A percentile compares a stretch with the other conserved stretches of the same genome.
Conservation (phyloP, 768 basidiomycete species). For the Leccinum broughii region DNA sequence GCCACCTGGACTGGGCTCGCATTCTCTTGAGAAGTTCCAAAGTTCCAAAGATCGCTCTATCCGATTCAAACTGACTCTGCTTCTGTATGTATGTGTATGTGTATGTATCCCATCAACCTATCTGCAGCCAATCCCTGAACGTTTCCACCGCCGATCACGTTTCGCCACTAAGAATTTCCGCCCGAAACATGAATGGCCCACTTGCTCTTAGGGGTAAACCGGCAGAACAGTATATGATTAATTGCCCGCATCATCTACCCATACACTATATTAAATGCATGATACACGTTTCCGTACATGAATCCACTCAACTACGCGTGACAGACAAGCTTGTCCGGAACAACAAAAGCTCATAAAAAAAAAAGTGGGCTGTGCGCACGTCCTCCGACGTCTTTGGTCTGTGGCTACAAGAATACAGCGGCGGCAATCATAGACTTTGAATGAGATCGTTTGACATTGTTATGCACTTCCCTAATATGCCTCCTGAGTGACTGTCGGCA, state of each 20-base stretch:
- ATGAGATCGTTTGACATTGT: constrained; percentile 17
- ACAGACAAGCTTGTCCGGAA: neutral
- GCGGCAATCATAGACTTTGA: neutral
- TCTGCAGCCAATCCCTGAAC: neutral
- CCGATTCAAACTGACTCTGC: neutral
- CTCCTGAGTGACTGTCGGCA: constrained; percentile 18
- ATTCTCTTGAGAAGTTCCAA: constrained; percentile 37
- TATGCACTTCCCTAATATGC: constrained; percentile 23
- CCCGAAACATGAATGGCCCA: neutral
- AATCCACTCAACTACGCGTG: neutral
- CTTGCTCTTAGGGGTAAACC: constrained; percentile 1
- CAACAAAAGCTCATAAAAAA: neutral
- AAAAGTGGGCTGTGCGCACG: constrained; percentile 4
- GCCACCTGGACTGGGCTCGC: constrained; percentile 62
- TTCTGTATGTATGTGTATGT: neutral
- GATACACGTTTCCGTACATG: neutral
- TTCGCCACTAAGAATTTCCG: neutral
- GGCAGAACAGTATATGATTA: neutral
- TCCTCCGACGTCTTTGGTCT: neutral
- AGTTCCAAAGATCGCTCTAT: neutral
- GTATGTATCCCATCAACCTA: neutral
- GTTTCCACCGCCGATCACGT: constrained; percentile 6
- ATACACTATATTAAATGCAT: constrained; percentile 1
- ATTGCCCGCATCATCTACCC: neutral
- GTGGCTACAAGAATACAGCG: neutral